These are phyloP conservation scores for Ensete ventricosum DNA, from an alignment of 176 grass and related monocot species.

Conservation along the genomic window DNA sequence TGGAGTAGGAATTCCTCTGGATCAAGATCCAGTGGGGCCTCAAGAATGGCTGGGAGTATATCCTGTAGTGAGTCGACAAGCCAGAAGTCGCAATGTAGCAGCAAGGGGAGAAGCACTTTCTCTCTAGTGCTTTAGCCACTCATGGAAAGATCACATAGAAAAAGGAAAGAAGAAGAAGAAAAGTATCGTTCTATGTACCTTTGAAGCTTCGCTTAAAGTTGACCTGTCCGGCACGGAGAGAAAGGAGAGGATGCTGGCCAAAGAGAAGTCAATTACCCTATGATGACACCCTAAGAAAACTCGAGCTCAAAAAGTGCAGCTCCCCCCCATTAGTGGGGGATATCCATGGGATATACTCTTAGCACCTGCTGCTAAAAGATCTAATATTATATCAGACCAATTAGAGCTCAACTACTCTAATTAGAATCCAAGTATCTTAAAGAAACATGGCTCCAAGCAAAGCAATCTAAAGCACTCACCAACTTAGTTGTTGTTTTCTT, in stretches of 20 bases:
- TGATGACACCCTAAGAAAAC: conserved; percentile 10
- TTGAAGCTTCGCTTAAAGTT: neutral
- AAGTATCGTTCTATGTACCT: neutral
- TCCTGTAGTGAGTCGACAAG: too few species aligned
- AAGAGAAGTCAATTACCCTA: conserved; percentile 23
- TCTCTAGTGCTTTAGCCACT: conserved; percentile 1
- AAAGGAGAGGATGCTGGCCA: conserved; percentile 19
- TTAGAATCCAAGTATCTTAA: too few species aligned
- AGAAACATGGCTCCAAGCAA: too few species aligned
- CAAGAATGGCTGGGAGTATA: too few species aligned
- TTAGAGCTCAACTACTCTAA: too few species aligned
- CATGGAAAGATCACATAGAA: neutral
- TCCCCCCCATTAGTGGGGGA: neutral
- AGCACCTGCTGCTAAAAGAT: conserved; percentile 3
- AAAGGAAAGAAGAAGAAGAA: neutral
- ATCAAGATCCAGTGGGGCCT: too few species aligned
- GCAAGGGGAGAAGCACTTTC: neutral
- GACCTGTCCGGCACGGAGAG: neutral
- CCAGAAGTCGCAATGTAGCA: neutral
- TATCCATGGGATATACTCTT: conserved; percentile 28
- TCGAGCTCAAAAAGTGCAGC: neutral
- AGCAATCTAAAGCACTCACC: too few species aligned
- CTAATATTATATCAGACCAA: too few species aligned
- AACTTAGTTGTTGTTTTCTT: too few species aligned
- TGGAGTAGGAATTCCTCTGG: too few species aligned